Evolutionary conservation across 1,284 basidiomycete species (phyloP).

Genomic region (Austropuccinia psidii): DNA sequence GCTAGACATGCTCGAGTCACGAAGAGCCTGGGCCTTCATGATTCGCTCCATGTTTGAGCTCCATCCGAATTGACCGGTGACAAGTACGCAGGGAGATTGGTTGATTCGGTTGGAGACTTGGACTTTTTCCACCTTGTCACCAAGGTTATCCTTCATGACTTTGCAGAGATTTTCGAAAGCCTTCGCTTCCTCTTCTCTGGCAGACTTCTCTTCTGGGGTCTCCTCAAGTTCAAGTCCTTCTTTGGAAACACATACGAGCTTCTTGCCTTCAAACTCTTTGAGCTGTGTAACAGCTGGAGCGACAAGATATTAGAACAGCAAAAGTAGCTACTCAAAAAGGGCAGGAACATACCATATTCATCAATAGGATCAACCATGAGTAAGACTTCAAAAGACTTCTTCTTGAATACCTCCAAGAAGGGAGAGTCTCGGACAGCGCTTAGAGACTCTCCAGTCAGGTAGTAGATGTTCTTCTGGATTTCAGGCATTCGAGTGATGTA

Average conservation of each 20-base stretch:
- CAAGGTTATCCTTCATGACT: constrained; percentile 94
- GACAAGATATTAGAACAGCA: constrained; percentile 54
- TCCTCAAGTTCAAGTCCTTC: constrained; percentile 99
- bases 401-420: constrained; percentile 99
- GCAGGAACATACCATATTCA: constrained; percentile 47
- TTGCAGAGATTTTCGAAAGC: constrained; percentile 84
- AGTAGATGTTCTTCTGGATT: constrained; percentile 96
- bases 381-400: constrained; percentile 98
- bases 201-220: constrained; percentile 93
- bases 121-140: constrained; percentile 99
- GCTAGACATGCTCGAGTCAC: constrained; percentile 97
- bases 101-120: constrained; percentile 95
- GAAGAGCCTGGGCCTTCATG: constrained; percentile 99
- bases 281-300: constrained; percentile 78
- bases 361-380: constrained; percentile 98
- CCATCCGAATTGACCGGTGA: constrained; percentile 99
- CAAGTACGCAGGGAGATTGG: constrained; percentile 91
- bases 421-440: constrained; percentile 85
- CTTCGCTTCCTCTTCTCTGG: constrained; percentile 76
- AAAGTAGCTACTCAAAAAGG: not conserved
- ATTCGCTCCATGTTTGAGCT: constrained; percentile 99
- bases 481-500: constrained; percentile 99
- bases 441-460: constrained; percentile 92
- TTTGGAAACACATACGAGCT: constrained; percentile 96
- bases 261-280: constrained; percentile 99